Evolutionary conservation across 495 filamentous ascomycete species (phyloP), one percentile per base, ranked within the genome.

Genomic region (Podospora tetraspora): DNA sequence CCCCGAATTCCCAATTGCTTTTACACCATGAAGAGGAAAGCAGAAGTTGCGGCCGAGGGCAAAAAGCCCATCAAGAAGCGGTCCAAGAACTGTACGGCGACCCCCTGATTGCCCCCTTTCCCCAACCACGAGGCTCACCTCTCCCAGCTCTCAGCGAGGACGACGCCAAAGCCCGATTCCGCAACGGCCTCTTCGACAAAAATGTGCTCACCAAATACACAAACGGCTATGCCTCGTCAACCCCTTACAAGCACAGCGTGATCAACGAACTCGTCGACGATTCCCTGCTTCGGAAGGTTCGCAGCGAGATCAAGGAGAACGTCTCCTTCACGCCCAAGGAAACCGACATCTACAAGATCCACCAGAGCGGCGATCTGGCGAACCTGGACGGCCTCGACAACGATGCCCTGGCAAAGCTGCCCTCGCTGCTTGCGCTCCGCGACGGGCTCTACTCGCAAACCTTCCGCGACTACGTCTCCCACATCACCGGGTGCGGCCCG

Each of bases 281-380:
- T 61, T 76, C 80, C 43, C 89, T 99, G 13, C 87, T 99, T 62
- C 93, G 92, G 73, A 82, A 86, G 64, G 96, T 99, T 71, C 93
- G 94, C 75, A 79, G 84, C 69, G 95, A 99, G 82, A 93, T 98
- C 76, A 88, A 91, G 78, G 83, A 86, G 61, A 92, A 95, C 73
- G 88, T 99, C 68, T 88, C 90, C 75, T 99, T 99, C 81, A 97
- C 95, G 61, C 94, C 93, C 70, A 99, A 99, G 81, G 95, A 99
- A 77, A 99, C 95, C 67, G 96, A 99, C 79, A 98, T 99, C 80
- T 99, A 99, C 84, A 97, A 95, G 79, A 97, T 98, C 76, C 94
- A 97, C 84, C 95, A 98, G 80, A 97, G 94, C 30, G 95, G 95
- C 65, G 95, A 99, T 76, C 84, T 99, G 21, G 96, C 95, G 10